Evolutionary conservation across 1,284 basidiomycete species (phyloP), one percentile per base, ranked within the genome.

Genomic region (Wallemia ichthyophaga): DNA sequence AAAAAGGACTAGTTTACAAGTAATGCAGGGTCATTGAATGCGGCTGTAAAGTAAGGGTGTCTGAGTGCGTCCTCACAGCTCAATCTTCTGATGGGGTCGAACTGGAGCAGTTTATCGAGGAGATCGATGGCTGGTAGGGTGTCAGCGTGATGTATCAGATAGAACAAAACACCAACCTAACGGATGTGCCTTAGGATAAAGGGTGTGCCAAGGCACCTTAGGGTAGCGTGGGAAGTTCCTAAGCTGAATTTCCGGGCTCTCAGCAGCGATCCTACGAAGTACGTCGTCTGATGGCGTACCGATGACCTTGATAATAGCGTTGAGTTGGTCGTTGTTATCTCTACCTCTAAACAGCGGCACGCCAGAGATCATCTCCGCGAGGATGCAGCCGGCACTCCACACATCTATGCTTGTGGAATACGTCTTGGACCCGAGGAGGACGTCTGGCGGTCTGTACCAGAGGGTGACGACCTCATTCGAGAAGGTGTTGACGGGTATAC

Each of bases 401-500:
- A 98, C 87, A 71, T 99, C 94, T 68, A 99, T 96, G 23, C 86
- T 92, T 1, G 94, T 98, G 69, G 84, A 91, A 71, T 99, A 99
- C 59, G 92, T 96, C 59, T 94, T 78, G 37, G 88, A 94, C 58
- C 94, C 94, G 62, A 98, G 79, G 19, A 99, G 78, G 54, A 99
- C 94, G 68, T 99, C 94, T 1, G 94, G 94, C 0, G 94, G 92
- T 60, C 94, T 85, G 71, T 99, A 99, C 94, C 94, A 99, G 15
- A 99, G 74, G 2, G 94, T 99, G 27, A 99, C 94, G 61, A 92
- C 87, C 75, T 94, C 88, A 69, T 94, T 92, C 1, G 85, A 89
- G 70, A 94, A 94, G 0, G 88, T 94, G 67, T 94, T 91, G 59
- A 94, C 86, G 13, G 88, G 88, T 28, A 94, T 89, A 65, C 88